Conservation (phyloP, 257 asterid species). For the Solanum medicagineum region DNA sequence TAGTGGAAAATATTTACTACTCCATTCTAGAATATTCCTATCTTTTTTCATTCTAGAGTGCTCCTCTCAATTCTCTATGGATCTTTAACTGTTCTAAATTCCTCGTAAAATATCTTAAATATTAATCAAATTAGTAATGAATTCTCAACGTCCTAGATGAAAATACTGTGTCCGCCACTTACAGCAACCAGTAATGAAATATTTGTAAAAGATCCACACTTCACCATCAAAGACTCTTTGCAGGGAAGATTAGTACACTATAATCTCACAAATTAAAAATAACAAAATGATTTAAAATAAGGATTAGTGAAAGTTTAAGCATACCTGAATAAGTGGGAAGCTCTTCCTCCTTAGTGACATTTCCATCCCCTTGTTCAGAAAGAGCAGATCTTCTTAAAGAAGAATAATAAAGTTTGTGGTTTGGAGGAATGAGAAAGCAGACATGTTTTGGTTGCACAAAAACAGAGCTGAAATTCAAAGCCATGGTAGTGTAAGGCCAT, state of each 20-base stretch:
- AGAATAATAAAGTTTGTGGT: slow-evolving; percentile 16
- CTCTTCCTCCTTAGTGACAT: slow-evolving; percentile 46
- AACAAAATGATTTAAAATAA: neutral
- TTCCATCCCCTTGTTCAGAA: slow-evolving; percentile 57
- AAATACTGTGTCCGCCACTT: too few relatives aligned
- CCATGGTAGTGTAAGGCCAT: slow-evolving; percentile 31
- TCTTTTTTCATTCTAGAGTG: too few relatives aligned
- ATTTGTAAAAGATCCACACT: neutral
- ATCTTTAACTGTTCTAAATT: too few relatives aligned
- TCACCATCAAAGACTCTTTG: neutral
- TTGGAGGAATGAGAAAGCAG: slow-evolving; percentile 16
- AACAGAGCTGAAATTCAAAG: slow-evolving; percentile 39
- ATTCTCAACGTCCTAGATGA: too few relatives aligned
- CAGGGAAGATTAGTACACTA: neutral
- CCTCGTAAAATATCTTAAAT: too few relatives aligned
- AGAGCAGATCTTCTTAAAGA: slow-evolving; percentile 33
- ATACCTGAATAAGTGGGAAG: slow-evolving; percentile 39
- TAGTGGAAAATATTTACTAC: too few relatives aligned
- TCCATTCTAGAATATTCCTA: too few relatives aligned
- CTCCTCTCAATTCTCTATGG: too few relatives aligned
- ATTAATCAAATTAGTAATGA: too few relatives aligned
- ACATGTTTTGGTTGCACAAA: slow-evolving; percentile 28
- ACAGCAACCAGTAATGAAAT: too few relatives aligned
- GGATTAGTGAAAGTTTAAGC: neutral
- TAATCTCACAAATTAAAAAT: neutral